phyloP scores from a whole-genome alignment of 306 rosid genomes.

The Comarum palustre region DNA sequence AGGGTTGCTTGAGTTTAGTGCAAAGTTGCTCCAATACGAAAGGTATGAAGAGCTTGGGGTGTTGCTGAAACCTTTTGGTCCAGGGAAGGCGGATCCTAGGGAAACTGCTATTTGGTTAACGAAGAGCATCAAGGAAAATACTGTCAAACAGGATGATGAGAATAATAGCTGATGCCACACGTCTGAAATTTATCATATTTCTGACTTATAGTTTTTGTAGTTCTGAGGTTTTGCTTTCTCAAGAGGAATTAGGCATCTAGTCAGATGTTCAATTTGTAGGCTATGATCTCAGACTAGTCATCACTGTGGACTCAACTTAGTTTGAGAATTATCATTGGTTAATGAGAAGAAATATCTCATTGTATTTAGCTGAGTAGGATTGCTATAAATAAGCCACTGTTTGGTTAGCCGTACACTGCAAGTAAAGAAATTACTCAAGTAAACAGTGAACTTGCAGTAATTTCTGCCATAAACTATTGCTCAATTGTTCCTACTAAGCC shows the following conservation, averaged over 20 bases:
- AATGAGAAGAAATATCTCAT: background rate
- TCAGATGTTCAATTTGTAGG: conserved; percentile 37
- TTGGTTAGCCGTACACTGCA: background rate
- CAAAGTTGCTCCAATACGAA: conserved; percentile 80
- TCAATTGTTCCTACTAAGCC: background rate
- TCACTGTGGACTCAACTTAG: conserved; percentile 23
- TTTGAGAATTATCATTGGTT: conserved; percentile 7
- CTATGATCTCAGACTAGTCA: conserved; percentile 14
- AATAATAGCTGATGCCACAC: conserved; percentile 18
- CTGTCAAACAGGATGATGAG: conserved; percentile 49
- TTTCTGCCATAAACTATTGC: background rate
- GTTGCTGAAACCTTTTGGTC: conserved; percentile 92
- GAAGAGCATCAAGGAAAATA: conserved; percentile 84
- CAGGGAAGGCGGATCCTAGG: conserved; percentile 90
- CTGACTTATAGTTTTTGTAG: conserved; percentile 25
- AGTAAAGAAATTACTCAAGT: background rate
- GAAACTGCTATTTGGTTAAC: conserved; percentile 99
- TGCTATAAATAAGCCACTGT: background rate
- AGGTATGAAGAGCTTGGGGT: conserved; percentile 95
- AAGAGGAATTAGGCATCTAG: conserved; percentile 39
- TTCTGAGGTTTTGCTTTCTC: conserved; percentile 22
- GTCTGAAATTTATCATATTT: conserved; percentile 23
- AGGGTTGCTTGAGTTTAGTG: conserved; percentile 97
- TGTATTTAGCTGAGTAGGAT: background rate
- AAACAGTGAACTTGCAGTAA: too few species aligned